phyloP scores from a whole-genome alignment of 306 rosid genomes.

The Prunus persica region DNA sequence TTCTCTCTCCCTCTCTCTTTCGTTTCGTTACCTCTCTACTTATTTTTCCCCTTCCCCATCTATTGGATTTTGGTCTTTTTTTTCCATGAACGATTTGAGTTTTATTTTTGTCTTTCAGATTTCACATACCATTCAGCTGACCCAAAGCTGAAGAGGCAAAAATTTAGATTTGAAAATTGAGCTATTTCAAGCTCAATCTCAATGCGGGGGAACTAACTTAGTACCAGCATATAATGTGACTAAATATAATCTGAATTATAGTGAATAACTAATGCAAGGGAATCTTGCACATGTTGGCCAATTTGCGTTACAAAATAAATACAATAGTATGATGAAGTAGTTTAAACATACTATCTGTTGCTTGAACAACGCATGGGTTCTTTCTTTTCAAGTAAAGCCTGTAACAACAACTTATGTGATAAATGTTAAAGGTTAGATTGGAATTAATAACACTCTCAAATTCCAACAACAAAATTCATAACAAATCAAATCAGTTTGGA shows the following conservation, averaged over 20 bases:
- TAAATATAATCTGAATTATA: neutral
- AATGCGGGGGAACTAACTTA: neutral
- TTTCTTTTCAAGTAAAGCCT: conserved; percentile 56
- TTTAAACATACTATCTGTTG: conserved; percentile 44
- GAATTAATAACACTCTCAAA: no score
- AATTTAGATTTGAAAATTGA: neutral
- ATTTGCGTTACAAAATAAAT: neutral
- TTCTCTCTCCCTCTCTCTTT: no score
- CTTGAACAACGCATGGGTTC: conserved; percentile 57
- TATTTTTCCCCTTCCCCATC: no score
- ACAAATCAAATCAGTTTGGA: no score
- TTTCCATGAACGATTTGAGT: no score
- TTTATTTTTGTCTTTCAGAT: no score
- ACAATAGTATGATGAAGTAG: neutral
- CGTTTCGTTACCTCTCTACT: no score
- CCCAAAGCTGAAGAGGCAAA: neutral
- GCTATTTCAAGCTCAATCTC: neutral
- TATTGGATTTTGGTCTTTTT: no score
- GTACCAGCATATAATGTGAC: neutral
- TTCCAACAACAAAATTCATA: no score
- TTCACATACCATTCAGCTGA: neutral
- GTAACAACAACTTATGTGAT: neutral
- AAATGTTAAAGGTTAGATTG: neutral
- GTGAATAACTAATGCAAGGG: neutral
- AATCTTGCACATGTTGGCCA: neutral